Base-by-base conservation (phyloP, 192 early-diverging fungal genomes). In the Coemansia sp. region DNA sequence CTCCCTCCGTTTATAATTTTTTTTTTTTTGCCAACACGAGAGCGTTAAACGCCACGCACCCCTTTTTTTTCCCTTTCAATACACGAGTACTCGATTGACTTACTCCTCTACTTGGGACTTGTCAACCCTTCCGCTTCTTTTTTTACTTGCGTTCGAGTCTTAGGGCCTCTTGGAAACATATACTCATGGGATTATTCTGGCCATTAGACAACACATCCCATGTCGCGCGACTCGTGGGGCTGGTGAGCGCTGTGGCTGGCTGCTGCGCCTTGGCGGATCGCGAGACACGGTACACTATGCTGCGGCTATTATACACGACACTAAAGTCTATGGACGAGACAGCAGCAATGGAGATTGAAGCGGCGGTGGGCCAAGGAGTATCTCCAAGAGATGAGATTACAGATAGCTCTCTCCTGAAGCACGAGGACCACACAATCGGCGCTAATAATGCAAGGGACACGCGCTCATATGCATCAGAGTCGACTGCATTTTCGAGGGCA, bases 401-500 rank as follows among this genome's bases (percentile, higher is more conserved):
- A 36, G 24, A 47, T 52, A 29, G 20, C 52, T 36, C 57, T 16
- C 54, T 38, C 22, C 38, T 62, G 16, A 60, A 65, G 51, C 57
- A 60, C 31, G 57, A 34, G 57, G 57, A 60, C 57, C 71, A 59
- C 41, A 18, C 63, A 57, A 51, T 51, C n/a, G 51, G 33, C 67
- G 11, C 20, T 46, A 69, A 44, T 60, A 71, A 66, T 68, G 72
- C 75, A 33, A 41, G 74, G 18, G 81, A 84, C 68, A 73, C 77
- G 52, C 62, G 74, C 33, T 84, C 81, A 0, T 84, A 64, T 79
- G 81, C 81, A 31, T 84, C 81, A 16, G 81, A 84, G 40, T 84
- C 81, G 24, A 84, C 81, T 0, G 81, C 71, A 44, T 78, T 79
- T 66, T 84, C 81, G 59, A 71, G 74, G n/a, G 81, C 71, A 8